A percentile compares a stretch with the other conserved stretches of the same genome.
These are phyloP conservation scores for Amyloporia xantha DNA, from an alignment of 768 basidiomycete genomes.

Conservation along the genomic window DNA sequence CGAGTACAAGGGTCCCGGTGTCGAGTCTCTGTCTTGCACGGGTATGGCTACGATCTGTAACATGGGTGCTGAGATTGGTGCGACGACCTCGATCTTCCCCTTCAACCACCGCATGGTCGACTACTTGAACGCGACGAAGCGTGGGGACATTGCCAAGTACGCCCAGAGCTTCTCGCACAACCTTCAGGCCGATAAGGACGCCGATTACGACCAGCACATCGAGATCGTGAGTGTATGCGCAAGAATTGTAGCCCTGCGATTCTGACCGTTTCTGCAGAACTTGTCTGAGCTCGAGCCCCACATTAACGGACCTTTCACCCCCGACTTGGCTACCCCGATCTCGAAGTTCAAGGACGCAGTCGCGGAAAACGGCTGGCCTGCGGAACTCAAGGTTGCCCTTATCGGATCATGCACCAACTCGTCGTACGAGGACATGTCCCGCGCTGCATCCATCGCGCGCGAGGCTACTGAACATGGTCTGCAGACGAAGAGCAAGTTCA, in stretches of 20 bases:
- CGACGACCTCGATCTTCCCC: conserved; percentile 98
- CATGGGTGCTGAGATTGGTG: conserved; percentile 99
- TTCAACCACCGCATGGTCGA: conserved; percentile 93
- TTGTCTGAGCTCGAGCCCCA: conserved; percentile 97
- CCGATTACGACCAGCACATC: conserved; percentile 91
- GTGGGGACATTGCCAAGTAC: conserved; percentile 80
- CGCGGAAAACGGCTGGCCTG: conserved; percentile 95
- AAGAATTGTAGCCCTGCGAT: not conserved
- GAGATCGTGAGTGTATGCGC: conserved; percentile 61
- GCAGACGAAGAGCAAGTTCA: conserved; percentile 88
- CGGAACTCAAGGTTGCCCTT: conserved; percentile 93
- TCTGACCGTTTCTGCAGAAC: conserved; percentile 44
- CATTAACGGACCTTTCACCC: conserved; percentile 99
- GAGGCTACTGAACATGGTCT: conserved; percentile 88
- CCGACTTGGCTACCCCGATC: conserved; percentile 96
- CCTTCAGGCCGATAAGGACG: conserved; percentile 77
- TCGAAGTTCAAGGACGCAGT: conserved; percentile 90
- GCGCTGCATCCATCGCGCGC: conserved; percentile 88
- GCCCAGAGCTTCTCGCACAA: conserved; percentile 88
- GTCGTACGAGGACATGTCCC: conserved; percentile 99
- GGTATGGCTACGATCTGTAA: conserved; percentile 99
- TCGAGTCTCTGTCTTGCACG: conserved; percentile 93
- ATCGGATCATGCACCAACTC: conserved; percentile 99
- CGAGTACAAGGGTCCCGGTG: conserved; percentile 93
- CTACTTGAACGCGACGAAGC: conserved; percentile 95